These are phyloP conservation scores for Blastobotrys persicus DNA, from an alignment of 1,139 yeast species.

Conservation along the genomic window DNA sequence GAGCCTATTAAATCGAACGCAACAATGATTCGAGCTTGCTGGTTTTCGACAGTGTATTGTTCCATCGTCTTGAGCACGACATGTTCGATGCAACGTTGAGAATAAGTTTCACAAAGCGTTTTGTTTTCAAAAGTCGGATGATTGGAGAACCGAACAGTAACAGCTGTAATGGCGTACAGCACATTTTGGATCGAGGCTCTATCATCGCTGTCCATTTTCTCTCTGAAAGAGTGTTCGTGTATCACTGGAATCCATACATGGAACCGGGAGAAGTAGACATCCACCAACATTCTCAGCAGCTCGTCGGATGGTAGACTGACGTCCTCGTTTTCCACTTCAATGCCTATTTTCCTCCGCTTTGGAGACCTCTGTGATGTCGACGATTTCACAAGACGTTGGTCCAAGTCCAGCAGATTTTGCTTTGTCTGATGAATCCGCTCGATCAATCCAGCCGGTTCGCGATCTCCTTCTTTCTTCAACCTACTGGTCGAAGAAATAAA, in stretches of 20 bases:
- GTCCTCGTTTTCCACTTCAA: not conserved
- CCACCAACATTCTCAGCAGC: slow-evolving; percentile 15
- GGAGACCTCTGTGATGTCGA: not conserved
- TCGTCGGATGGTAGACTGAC: slow-evolving; percentile 13
- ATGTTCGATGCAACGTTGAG: slow-evolving; percentile 20
- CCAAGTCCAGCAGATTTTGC: not conserved
- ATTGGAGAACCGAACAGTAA: slow-evolving; percentile 21
- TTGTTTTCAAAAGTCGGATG: slow-evolving; percentile 5
- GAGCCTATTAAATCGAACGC: slow-evolving; percentile 29
- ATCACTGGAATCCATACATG: slow-evolving; percentile 26
- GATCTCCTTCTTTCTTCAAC: not conserved
- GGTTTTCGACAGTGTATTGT: slow-evolving; percentile 25
- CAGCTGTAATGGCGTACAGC: slow-evolving; percentile 25
- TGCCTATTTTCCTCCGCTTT: too few relatives aligned
- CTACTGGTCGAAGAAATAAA: not conserved
- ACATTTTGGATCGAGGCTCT: slow-evolving; percentile 10
- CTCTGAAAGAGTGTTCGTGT: slow-evolving; percentile 18
- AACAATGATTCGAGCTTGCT: slow-evolving; percentile 28
- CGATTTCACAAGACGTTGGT: too few relatives aligned
- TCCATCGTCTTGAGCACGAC: slow-evolving; percentile 24
- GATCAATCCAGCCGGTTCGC: not conserved
- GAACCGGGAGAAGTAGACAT: slow-evolving; percentile 18
- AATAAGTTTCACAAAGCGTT: slow-evolving; percentile 14
- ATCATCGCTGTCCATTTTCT: slow-evolving; percentile 9
- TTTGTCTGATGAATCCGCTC: not conserved